phyloP scores from a whole-genome alignment of 202 grass and related monocot species.

The Saccharum hybrid region DNA sequence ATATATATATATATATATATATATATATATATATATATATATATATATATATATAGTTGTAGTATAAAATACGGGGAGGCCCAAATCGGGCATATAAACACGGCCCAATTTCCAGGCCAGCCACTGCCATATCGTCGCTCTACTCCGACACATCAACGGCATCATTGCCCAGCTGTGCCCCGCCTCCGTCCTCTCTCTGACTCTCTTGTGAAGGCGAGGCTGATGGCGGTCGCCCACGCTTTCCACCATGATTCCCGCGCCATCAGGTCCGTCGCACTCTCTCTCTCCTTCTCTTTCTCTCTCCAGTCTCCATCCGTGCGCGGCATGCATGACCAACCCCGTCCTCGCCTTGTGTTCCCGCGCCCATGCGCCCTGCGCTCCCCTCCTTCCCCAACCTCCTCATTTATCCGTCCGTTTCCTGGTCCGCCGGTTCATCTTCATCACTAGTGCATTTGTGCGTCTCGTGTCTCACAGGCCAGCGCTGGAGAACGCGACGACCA shows the following conservation, averaged over 20 bases:
- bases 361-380: constrained; percentile 20
- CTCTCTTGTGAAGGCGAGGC: not conserved
- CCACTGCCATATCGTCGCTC: not conserved
- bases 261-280: constrained; percentile 30
- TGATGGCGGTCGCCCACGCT: constrained; percentile 56
- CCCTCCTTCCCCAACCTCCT: not conserved
- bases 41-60: no score
- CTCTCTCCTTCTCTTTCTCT: not conserved
- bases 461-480: constrained; percentile 16
- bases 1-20: no score
- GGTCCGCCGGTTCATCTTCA: not conserved
- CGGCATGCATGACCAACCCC: constrained; percentile 9
- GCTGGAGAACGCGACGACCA: not conserved
- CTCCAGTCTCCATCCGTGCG: constrained; percentile 27
- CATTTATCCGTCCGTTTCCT: constrained; percentile 18
- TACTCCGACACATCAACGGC: constrained; percentile 26
- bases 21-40: no score
- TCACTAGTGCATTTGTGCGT: not conserved
- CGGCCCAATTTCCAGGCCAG: not conserved
- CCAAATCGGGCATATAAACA: no score
- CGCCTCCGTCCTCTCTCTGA: not conserved
- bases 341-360: not conserved
- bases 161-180: not conserved
- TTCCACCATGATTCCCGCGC: constrained; percentile 51
- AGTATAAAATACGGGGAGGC: no score